A percentile compares a stretch with the other conserved stretches of the same genome.
phyloP scores from a whole-genome alignment of 352 stramenopile genomes.

The Phytophthora sp. region DNA sequence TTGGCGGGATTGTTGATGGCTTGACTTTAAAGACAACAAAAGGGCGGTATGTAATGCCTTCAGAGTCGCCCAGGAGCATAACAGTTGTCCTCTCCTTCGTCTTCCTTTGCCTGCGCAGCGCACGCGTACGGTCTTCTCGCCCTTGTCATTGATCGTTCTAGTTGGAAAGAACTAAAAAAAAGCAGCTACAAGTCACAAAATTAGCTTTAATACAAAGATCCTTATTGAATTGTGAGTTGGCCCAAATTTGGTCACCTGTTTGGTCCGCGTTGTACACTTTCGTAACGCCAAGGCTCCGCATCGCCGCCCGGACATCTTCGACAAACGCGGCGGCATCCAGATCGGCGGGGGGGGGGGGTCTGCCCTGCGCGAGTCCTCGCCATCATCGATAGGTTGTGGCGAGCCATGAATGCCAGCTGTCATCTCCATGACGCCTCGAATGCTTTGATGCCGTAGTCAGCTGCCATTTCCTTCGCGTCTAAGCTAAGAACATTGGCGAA shows the following conservation, averaged over 20 bases:
- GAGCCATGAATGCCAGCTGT: not conserved
- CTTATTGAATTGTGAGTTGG: not conserved
- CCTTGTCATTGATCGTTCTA: constrained; percentile 2
- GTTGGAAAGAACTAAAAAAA: constrained; percentile 7
- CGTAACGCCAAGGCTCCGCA: too few relatives aligned
- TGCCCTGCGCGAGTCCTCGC: not conserved
- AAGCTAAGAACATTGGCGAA: not conserved
- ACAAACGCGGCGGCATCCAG: too few relatives aligned
- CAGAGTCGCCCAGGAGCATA: constrained; percentile 10
- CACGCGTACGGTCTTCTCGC: constrained; percentile 1
- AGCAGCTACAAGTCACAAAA: constrained; percentile 8
- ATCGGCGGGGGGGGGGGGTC: too few relatives aligned
- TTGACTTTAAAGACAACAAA: constrained; percentile 13
- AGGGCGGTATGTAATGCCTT: not conserved
- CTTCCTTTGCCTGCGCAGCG: constrained; percentile 3
- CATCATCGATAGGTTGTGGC: constrained; percentile 1
- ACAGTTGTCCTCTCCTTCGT: constrained; percentile 2
- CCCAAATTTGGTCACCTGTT: constrained; percentile 2
- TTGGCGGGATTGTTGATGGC: not conserved
- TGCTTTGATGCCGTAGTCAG: not conserved
- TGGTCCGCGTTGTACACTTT: constrained; percentile 11
- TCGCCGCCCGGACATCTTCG: too few relatives aligned
- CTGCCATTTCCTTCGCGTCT: not conserved
- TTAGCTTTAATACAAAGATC: not conserved
- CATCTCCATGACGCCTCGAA: constrained; percentile 1